phyloP scores from a whole-genome alignment of 495 filamentous ascomycete genomes.

The Alectoria sarmentosa region DNA sequence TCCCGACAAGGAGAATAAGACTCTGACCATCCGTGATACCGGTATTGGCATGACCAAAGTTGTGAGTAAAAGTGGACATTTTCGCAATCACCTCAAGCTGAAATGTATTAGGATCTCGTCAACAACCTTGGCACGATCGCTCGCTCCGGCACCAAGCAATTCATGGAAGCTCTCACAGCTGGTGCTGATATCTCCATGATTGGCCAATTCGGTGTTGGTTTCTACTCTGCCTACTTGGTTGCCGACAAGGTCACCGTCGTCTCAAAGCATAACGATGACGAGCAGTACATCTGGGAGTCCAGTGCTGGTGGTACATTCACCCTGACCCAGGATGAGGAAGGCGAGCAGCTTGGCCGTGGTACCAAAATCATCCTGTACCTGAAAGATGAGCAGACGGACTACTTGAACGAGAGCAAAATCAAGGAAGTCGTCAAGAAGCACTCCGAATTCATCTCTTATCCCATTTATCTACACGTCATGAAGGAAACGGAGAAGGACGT shows the following conservation, averaged over 20 bases:
- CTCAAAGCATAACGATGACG: slow-evolving; percentile 99
- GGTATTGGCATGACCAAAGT: slow-evolving; percentile 99
- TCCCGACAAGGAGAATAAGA: slow-evolving; percentile 93
- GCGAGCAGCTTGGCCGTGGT: slow-evolving; percentile 84
- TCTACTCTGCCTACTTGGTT: slow-evolving; percentile 99
- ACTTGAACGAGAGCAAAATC: slow-evolving; percentile 97
- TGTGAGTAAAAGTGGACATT: slow-evolving; percentile 50
- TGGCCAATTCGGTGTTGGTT: slow-evolving; percentile 99
- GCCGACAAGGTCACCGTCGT: slow-evolving; percentile 92
- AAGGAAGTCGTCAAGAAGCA: slow-evolving; percentile 99
- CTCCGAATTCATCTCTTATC: slow-evolving; percentile 99
- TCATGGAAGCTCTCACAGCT: slow-evolving; percentile 98
- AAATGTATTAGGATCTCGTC: slow-evolving; percentile 70
- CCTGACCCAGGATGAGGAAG: slow-evolving; percentile 82
- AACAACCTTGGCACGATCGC: slow-evolving; percentile 99
- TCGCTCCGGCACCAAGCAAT: slow-evolving; percentile 98
- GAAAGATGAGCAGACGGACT: slow-evolving; percentile 98
- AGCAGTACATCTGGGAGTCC: slow-evolving; percentile 99
- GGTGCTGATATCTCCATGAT: slow-evolving; percentile 99
- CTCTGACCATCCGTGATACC: slow-evolving; percentile 90
- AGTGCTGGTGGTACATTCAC: slow-evolving; percentile 96
- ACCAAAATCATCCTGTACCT: slow-evolving; percentile 97
- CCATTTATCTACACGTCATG: slow-evolving; percentile 97
- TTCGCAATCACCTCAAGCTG: background rate
- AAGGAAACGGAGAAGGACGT: slow-evolving; percentile 99